Evolutionary conservation across 805 yeast species (phyloP).

Genomic region (Starmera quercuum): DNA sequence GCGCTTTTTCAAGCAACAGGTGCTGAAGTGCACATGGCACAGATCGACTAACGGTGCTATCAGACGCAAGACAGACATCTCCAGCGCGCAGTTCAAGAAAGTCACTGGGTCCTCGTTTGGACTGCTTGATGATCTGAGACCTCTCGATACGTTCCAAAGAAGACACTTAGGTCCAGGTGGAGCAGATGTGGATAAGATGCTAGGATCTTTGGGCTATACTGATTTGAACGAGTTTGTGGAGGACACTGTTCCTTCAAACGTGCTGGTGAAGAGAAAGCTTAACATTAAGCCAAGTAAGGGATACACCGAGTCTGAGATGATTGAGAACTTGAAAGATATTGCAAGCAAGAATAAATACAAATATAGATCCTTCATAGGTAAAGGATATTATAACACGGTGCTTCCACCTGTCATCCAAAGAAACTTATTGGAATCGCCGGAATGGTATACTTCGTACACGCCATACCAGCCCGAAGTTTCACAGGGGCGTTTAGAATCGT

Average conservation of each 20-base stretch:
- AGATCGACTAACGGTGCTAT: too few relatives aligned
- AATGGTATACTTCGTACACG: conserved; percentile 98
- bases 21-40: too few relatives aligned
- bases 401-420: conserved; percentile 91
- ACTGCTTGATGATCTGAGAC: conserved; percentile 16
- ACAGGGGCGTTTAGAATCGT: conserved; percentile 89
- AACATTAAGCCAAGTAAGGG: conserved; percentile 65
- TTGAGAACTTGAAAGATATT: conserved; percentile 54
- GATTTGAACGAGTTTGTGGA: conserved; percentile 66
- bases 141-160: conserved; percentile 77
- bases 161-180: conserved; percentile 87
- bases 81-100: conserved; percentile 41
- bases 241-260: conserved; percentile 69
- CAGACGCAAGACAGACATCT: conserved; percentile 38
- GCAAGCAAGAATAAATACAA: conserved; percentile 75
- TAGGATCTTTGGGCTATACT: conserved; percentile 51
- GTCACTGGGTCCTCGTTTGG: conserved; percentile 27
- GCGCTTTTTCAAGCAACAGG: too few relatives aligned
- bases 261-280: conserved; percentile 62
- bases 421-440: conserved; percentile 87
- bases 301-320: conserved; percentile 74
- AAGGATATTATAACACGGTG: conserved; percentile 88
- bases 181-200: conserved; percentile 56
- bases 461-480: conserved; percentile 98
- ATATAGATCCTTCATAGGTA: conserved; percentile 76